Evolutionary conservation across 768 basidiomycete species (phyloP).

Genomic region (Lactarius sp.): DNA sequence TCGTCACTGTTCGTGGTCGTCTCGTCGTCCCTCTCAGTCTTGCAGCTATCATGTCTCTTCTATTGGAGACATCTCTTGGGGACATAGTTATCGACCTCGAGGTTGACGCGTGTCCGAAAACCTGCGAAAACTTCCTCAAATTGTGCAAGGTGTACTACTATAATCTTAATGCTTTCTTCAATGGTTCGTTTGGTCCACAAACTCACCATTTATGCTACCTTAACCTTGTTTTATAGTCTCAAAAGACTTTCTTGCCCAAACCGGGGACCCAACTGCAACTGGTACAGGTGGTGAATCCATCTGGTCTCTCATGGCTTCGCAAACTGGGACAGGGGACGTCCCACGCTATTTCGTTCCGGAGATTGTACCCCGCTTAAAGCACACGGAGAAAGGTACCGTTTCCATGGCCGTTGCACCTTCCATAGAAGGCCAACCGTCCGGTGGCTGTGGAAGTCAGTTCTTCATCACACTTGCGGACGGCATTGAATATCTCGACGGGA

Average conservation of each 20-base stretch:
- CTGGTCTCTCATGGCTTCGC: conserved; percentile 67
- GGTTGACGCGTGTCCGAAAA: conserved; percentile 83
- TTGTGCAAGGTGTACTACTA: conserved; percentile 97
- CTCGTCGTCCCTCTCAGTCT: background rate
- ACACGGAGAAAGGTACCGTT: conserved; percentile 78
- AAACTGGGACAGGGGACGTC: conserved; percentile 33
- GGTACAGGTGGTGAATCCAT: conserved; percentile 92
- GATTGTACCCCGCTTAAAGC: conserved; percentile 76
- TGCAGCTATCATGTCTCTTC: conserved; percentile 73
- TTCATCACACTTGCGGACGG: conserved; percentile 89
- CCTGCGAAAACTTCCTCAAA: conserved; percentile 95
- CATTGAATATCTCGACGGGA: conserved; percentile 93
- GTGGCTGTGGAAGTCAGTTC: conserved; percentile 94
- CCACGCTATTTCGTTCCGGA: conserved; percentile 90
- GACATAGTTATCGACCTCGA: conserved; percentile 97
- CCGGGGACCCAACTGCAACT: conserved; percentile 93
- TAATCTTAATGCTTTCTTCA: conserved; percentile 96
- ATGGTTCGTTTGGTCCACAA: conserved; percentile 49
- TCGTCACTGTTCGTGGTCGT: too few relatives aligned
- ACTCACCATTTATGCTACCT: background rate
- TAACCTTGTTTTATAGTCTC: conserved; percentile 55
- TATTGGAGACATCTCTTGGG: conserved; percentile 94
- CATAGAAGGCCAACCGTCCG: conserved; percentile 49
- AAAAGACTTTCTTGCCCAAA: conserved; percentile 94
- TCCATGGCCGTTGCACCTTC: conserved; percentile 97